Evolutionary conservation across 306 rosid genomes (phyloP).

Genomic region (Myrica gale): DNA sequence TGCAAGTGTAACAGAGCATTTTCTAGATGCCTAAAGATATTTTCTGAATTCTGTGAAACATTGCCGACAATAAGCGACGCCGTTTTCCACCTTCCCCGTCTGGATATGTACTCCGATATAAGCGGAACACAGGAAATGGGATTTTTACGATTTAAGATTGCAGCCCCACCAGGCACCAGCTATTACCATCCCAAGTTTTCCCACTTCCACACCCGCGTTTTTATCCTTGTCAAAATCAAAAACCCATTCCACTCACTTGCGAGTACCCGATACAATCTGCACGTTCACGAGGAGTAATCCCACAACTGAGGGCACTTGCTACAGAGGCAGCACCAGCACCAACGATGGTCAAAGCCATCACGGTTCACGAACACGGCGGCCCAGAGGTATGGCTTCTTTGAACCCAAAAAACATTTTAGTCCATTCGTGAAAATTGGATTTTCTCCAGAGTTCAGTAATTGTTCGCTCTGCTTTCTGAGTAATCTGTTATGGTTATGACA

Average conservation of each 20-base stretch:
- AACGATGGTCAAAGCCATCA: conserved; percentile 76
- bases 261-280: background rate
- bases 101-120: background rate
- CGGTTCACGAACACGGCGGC: conserved; percentile 71
- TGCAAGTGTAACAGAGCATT: too few relatives aligned
- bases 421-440: background rate
- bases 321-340: conserved; percentile 24
- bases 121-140: background rate
- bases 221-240: background rate
- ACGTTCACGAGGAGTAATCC: background rate
- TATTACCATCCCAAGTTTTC: background rate
- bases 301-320: conserved; percentile 22
- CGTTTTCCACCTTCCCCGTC: background rate
- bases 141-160: background rate
- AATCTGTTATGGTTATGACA: conserved; percentile 3
- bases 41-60: too few relatives aligned
- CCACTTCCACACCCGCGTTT: background rate
- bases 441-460: background rate
- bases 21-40: too few relatives aligned
- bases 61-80: too few relatives aligned
- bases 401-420: background rate
- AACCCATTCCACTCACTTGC: background rate
- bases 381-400: conserved; percentile 46
- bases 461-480: background rate
- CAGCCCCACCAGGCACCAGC: background rate